A percentile compares a stretch with the other conserved stretches of the same genome.
Conservation (phyloP, 768 basidiomycete genomes). For the Astraeus odoratus region DNA sequence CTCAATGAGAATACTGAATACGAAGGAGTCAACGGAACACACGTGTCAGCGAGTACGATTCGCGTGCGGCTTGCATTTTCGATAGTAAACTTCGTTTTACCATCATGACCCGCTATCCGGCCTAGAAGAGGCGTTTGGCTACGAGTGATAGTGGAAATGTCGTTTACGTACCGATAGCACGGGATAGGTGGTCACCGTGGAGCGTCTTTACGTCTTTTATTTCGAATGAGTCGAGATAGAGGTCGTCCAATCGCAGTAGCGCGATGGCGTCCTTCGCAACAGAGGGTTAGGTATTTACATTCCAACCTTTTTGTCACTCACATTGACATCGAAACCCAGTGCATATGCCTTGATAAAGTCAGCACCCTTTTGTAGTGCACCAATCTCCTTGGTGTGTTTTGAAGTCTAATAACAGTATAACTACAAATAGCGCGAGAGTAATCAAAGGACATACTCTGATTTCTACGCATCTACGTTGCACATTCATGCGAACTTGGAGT, state of each 20-base stretch:
- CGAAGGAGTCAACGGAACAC: slow-evolving; percentile 25
- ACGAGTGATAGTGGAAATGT: background rate
- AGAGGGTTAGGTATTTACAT: background rate
- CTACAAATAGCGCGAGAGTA: background rate
- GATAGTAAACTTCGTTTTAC: slow-evolving; percentile 98
- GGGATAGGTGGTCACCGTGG: slow-evolving; percentile 96
- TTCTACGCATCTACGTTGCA: slow-evolving; percentile 83
- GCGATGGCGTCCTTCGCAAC: slow-evolving; percentile 82
- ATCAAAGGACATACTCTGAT: slow-evolving; percentile 62
- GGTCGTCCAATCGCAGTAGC: slow-evolving; percentile 88
- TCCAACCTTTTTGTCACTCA: slow-evolving; percentile 29
- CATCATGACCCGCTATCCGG: slow-evolving; percentile 97
- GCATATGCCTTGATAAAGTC: slow-evolving; percentile 96
- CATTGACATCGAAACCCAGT: slow-evolving; percentile 92
- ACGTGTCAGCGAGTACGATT: slow-evolving; percentile 99
- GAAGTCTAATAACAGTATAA: slow-evolving; percentile 58
- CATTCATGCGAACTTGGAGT: slow-evolving; percentile 96
- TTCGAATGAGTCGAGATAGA: slow-evolving; percentile 97
- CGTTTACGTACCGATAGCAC: slow-evolving; percentile 77
- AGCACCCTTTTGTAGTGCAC: slow-evolving; percentile 92
- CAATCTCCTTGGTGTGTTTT: slow-evolving; percentile 88
- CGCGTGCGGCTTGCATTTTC: slow-evolving; percentile 95
- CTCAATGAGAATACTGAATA: slow-evolving; percentile 5
- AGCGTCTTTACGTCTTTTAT: slow-evolving; percentile 99
- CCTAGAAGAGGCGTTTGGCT: slow-evolving; percentile 36